phyloP scores from a whole-genome alignment of 768 basidiomycete species.

The Kwoniella europaea region DNA sequence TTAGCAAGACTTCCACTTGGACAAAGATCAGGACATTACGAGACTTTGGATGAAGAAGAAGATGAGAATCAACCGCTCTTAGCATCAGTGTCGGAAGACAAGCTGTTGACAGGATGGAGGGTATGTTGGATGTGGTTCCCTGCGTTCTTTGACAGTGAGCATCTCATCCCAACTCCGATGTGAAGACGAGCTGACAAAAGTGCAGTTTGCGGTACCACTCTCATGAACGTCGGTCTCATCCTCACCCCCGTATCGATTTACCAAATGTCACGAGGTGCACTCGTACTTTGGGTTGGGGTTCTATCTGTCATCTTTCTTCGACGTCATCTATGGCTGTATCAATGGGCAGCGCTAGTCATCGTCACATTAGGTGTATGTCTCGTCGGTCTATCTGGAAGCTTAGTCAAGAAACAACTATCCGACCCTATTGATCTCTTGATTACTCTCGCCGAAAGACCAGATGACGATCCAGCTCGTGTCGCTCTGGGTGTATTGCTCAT shows the following conservation, averaged over 20 bases:
- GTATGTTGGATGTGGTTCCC: conserved; percentile 54
- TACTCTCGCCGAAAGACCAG: conserved; percentile 49
- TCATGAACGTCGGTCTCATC: conserved; percentile 95
- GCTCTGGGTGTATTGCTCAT: conserved; percentile 79
- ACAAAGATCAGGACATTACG: conserved; percentile 27
- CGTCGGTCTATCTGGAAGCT: conserved; percentile 78
- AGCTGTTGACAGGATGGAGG: conserved; percentile 41
- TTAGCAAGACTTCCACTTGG: conserved; percentile 23
- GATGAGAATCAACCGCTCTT: conserved; percentile 8
- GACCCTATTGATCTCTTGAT: conserved; percentile 18
- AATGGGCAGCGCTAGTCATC: conserved; percentile 89
- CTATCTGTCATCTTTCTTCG: conserved; percentile 89
- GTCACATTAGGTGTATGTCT: conserved; percentile 65
- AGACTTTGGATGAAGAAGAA: conserved; percentile 16
- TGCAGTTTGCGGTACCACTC: conserved; percentile 67
- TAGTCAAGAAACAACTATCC: conserved; percentile 70
- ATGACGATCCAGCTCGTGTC: conserved; percentile 55
- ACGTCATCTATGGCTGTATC: conserved; percentile 83
- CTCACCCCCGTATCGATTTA: conserved; percentile 97
- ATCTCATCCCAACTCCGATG: too few species aligned
- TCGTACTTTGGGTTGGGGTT: conserved; percentile 90
- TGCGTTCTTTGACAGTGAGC: conserved; percentile 55
- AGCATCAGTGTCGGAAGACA: background rate
- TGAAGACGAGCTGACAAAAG: background rate
- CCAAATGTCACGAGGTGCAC: conserved; percentile 84